Base-by-base conservation (phyloP, 768 basidiomycete species). In the Macrolepiota albuminosa region DNA sequence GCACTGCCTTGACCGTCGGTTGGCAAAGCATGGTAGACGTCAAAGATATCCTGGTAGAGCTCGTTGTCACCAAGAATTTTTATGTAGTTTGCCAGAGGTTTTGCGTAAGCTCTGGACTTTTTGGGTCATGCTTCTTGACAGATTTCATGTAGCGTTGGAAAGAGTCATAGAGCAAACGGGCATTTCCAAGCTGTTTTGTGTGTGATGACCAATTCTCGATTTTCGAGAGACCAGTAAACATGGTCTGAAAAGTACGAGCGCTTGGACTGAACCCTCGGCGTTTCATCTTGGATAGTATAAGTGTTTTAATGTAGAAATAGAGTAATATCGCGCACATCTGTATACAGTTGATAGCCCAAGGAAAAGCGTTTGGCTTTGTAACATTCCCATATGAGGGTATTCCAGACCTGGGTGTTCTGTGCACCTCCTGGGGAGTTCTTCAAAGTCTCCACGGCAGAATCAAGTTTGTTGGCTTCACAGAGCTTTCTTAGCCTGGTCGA, bases 401-500 rank as follows among this genome's bases (percentile, higher is more conserved):
- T 92, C 92, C 92, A 94, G 7, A 88, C 85, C 11, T 80, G 77
- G 1, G 82, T 76, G 63, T 91, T 93, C 67, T 90, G 88, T 0
- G 90, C 86, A 63, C 87, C 88, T 51, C 82, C 74, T 26, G 92
- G 89, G 21, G 85, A 75, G 42, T 79, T 84, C 67, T 87, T 83
- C n/a, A 94, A 77, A 72, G 85, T 81, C 29, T 76, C 68, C 4
- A 90, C 77, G 0, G 92, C 92, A 3, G 78, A 79, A 55, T 87
- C 83, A 37, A 89, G 45, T 55, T 86, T 78, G 11, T 81, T 83
- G 11, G 73, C 69, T 11, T 80, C 75, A 56, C 83, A 84, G 7
- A 89, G 75, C 62, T 78, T 81, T 67, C 81, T 84, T 52, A 91
- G 72, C 57, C 89, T 76, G 29, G 66, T 55, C 0, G 87, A 81